A percentile compares a stretch with the other conserved stretches of the same genome.
phyloP scores from a whole-genome alignment of 2,329 filamentous ascomycete genomes.

The Pestalotiopsis sp. region DNA sequence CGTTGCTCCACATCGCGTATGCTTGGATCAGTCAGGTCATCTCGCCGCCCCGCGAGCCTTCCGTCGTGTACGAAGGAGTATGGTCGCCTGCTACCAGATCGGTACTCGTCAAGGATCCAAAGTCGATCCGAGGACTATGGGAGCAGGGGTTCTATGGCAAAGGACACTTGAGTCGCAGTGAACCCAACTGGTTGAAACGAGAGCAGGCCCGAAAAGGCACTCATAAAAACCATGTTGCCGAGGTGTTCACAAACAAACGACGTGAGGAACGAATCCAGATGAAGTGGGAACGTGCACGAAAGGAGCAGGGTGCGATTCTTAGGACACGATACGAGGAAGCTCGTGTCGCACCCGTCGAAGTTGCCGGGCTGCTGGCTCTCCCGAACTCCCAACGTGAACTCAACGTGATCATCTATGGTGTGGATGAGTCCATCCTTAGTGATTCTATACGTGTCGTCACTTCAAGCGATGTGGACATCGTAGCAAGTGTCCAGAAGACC shows the following conservation, averaged over 20 bases:
- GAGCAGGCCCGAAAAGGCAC: slow-evolving; percentile 75
- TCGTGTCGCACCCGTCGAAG: slow-evolving; percentile 46
- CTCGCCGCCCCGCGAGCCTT: slow-evolving; percentile 65
- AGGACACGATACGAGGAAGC: slow-evolving; percentile 60
- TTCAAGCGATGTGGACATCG: neutral
- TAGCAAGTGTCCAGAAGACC: neutral
- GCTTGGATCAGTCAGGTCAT: slow-evolving; percentile 77
- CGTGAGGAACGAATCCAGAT: slow-evolving; percentile 80
- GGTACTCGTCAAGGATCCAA: slow-evolving; percentile 78
- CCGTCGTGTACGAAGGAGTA: slow-evolving; percentile 68
- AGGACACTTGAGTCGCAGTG: slow-evolving; percentile 88
- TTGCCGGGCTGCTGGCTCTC: slow-evolving; percentile 51
- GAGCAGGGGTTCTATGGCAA: slow-evolving; percentile 98
- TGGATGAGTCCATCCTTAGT: neutral
- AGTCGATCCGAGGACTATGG: slow-evolving; percentile 82
- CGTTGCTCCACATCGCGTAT: slow-evolving; percentile 78
- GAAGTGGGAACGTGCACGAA: slow-evolving; percentile 90
- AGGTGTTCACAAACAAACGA: slow-evolving; percentile 76
- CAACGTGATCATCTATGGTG: slow-evolving; percentile 18
- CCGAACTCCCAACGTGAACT: slow-evolving; percentile 57
- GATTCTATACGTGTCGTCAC: neutral
- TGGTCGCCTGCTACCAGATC: slow-evolving; percentile 84
- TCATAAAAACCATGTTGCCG: slow-evolving; percentile 71
- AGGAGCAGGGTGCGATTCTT: slow-evolving; percentile 83
- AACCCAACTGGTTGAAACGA: slow-evolving; percentile 87